Conservation (phyloP, 306 rosid species). For the Spatholobus suberectus region DNA sequence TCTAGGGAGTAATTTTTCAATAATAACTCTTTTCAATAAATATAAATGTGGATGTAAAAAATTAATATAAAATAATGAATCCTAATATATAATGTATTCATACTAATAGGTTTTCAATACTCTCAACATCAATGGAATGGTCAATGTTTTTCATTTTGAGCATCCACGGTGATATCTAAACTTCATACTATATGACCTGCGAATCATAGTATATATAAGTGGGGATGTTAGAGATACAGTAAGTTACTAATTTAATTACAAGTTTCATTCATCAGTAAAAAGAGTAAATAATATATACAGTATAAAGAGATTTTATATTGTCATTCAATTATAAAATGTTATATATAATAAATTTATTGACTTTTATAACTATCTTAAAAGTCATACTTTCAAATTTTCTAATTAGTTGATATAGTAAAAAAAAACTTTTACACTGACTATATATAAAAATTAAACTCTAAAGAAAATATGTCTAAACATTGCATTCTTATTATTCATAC, state of each 20-base stretch:
- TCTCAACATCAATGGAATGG: neutral
- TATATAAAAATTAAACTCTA: no score
- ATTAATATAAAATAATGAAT: neutral
- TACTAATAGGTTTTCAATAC: neutral
- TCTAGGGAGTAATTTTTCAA: neutral
- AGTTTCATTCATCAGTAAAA: neutral
- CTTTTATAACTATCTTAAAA: no score
- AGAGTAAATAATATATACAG: no score
- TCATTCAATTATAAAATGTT: no score
- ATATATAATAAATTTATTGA: no score
- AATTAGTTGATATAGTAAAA: no score
- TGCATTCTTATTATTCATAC: neutral
- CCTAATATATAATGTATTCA: neutral
- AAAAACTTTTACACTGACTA: no score
- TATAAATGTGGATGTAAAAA: neutral
- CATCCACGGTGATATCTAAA: neutral
- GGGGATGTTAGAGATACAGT: neutral
- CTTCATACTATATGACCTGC: neutral
- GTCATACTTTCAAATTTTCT: no score
- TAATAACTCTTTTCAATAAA: neutral
- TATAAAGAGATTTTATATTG: no score
- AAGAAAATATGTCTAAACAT: neutral
- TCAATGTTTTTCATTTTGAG: neutral
- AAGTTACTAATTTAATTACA: neutral
- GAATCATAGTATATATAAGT: neutral